These are phyloP conservation scores for Rhizopus delemar DNA, from an alignment of 371 early-diverging fungal species.

Conservation along the genomic window DNA sequence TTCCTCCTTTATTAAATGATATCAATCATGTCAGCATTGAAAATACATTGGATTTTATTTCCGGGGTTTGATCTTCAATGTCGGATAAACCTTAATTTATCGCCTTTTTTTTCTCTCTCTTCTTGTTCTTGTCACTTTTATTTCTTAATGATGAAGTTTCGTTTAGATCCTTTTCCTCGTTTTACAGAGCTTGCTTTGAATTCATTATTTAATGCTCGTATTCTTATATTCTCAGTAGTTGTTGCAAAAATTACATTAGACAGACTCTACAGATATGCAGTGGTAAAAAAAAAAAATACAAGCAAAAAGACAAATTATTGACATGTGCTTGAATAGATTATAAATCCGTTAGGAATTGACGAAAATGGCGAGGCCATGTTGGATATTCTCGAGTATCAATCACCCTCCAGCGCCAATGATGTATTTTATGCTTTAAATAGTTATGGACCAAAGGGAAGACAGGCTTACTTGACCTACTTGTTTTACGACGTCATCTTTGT, in stretches of 20 bases:
- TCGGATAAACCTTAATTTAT: not conserved
- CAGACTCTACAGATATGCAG: conserved; percentile 43
- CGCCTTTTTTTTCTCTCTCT: not conserved
- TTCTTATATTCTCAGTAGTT: conserved; percentile 37
- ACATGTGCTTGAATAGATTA: conserved; percentile 24
- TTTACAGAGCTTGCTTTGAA: conserved; percentile 27
- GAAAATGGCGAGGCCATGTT: conserved; percentile 33
- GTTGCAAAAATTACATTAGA: conserved; percentile 48
- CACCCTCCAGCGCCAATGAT: conserved; percentile 33
- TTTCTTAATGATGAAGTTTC: conserved; percentile 19
- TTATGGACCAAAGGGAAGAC: conserved; percentile 46
- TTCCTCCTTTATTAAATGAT: too few species aligned
- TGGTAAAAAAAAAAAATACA: conserved; percentile 23
- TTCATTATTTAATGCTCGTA: conserved; percentile 41
- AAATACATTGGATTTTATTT: too few species aligned
- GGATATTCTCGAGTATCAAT: conserved; percentile 49
- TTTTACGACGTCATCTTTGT: conserved; percentile 43
- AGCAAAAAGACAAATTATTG: not conserved
- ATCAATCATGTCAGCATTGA: too few species aligned
- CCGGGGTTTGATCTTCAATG: too few species aligned
- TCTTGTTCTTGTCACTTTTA: not conserved
- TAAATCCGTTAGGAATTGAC: conserved; percentile 42
- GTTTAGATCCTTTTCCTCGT: conserved; percentile 45
- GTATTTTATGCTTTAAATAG: conserved; percentile 33
- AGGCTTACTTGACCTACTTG: conserved; percentile 39